Conservation (phyloP, 2,329 filamentous ascomycete species). For the Fusarium dlaminii region DNA sequence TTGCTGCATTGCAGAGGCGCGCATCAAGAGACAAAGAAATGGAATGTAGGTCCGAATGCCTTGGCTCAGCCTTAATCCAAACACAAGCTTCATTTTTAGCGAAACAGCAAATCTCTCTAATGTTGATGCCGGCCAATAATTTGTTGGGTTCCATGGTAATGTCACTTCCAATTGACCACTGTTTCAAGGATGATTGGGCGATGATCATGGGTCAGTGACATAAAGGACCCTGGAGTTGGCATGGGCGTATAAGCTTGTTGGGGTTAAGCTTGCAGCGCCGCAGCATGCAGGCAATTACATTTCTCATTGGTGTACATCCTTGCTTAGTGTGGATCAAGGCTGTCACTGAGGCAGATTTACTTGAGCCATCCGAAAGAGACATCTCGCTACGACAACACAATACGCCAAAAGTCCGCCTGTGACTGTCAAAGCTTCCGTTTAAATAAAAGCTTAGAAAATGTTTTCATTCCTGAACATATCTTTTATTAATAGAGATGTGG, state of each 20-base stretch:
- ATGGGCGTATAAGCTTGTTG: constrained; percentile 31
- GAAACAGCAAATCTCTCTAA: neutral
- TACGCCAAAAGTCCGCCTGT: constrained; percentile 3
- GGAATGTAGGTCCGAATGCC: neutral
- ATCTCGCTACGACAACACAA: neutral
- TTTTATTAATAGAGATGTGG: neutral
- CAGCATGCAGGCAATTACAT: neutral
- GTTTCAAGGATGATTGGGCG: neutral
- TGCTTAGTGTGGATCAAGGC: constrained; percentile 2
- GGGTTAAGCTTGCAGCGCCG: constrained; percentile 20
- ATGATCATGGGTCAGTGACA: constrained; percentile 8
- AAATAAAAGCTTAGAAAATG: neutral
- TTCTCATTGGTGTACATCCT: neutral
- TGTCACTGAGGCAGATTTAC: constrained; percentile 28
- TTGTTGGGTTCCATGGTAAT: neutral
- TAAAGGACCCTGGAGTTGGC: constrained; percentile 13
- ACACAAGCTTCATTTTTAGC: neutral
- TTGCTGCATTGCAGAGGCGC: neutral
- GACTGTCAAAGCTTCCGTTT: neutral
- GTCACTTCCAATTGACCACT: neutral
- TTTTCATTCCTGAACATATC: neutral
- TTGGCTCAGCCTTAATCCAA: neutral
- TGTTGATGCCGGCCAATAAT: neutral
- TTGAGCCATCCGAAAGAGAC: neutral
- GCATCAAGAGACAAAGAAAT: neutral